Percentiles rank a stretch among this genome's conserved stretches.
Conservation (phyloP, 1,139 yeast genomes). For the Magnusiomyces tetraspermus region DNA sequence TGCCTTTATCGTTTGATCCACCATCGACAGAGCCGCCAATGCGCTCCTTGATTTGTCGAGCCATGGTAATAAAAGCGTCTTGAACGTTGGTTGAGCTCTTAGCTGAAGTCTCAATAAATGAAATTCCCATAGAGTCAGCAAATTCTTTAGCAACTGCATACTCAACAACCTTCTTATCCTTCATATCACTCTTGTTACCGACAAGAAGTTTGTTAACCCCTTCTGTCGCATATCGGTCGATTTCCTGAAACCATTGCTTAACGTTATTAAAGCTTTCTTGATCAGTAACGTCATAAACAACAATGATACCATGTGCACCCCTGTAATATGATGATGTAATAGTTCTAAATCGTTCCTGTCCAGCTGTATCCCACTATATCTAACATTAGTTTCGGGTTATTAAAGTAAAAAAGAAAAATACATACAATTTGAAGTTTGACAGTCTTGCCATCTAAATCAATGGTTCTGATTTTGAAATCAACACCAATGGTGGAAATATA, state of each 20-base stretch:
- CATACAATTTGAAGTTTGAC: slow-evolving; percentile 77
- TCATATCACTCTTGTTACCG: slow-evolving; percentile 92
- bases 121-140: slow-evolving; percentile 92
- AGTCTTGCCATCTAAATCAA: slow-evolving; percentile 92
- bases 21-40: slow-evolving; percentile 61
- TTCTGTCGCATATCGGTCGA: slow-evolving; percentile 95
- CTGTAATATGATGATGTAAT: slow-evolving; percentile 96
- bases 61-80: slow-evolving; percentile 98
- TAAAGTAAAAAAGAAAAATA: neutral
- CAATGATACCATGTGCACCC: slow-evolving; percentile 97
- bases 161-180: slow-evolving; percentile 92
- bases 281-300: slow-evolving; percentile 96
- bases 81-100: slow-evolving; percentile 93
- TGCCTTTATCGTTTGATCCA: slow-evolving; percentile 50
- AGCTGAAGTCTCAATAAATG: slow-evolving; percentile 95
- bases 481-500: slow-evolving; percentile 97
- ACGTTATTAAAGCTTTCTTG: slow-evolving; percentile 96
- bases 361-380: slow-evolving; percentile 87
- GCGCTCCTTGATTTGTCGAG: slow-evolving; percentile 94
- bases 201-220: slow-evolving; percentile 94
- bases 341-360: slow-evolving; percentile 96
- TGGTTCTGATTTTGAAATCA: slow-evolving; percentile 94
- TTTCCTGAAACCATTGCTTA: slow-evolving; percentile 97
- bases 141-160: slow-evolving; percentile 95
- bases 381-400: neutral